Percentiles rank a stretch among this genome's conserved stretches.
phyloP scores from a whole-genome alignment of 176 grass and related monocot species.

The Bothriochloa decipiens region DNA sequence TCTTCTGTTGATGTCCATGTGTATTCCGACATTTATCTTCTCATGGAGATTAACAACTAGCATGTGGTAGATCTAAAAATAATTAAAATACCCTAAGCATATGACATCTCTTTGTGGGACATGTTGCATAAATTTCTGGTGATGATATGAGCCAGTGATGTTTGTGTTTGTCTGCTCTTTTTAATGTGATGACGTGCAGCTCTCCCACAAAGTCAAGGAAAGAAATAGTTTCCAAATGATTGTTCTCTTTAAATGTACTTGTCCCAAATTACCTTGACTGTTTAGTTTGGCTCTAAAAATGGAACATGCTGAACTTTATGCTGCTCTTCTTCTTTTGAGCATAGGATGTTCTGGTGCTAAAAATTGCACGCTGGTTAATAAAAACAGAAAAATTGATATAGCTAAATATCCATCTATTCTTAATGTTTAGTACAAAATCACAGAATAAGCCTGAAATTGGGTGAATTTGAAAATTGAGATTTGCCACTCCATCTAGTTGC shows the following conservation, averaged over 20 bases:
- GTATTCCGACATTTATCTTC: conserved; percentile 21
- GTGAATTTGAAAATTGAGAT: neutral
- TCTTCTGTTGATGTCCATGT: neutral
- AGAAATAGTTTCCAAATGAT: neutral
- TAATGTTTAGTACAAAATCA: conserved; percentile 12
- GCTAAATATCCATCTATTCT: conserved; percentile 15
- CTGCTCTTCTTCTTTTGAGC: neutral
- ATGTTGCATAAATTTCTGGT: conserved; percentile 1
- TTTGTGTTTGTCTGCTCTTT: neutral
- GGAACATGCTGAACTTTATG: neutral
- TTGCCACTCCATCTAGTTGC: neutral
- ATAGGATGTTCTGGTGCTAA: neutral
- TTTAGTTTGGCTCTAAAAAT: neutral
- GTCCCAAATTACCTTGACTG: neutral
- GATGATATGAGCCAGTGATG: neutral
- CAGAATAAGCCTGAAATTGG: neutral
- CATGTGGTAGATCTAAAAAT: neutral
- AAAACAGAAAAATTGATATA: neutral
- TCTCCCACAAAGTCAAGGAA: neutral
- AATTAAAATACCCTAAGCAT: neutral
- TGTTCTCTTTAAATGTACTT: neutral
- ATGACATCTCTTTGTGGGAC: neutral
- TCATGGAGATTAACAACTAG: conserved; percentile 1
- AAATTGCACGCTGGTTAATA: neutral
- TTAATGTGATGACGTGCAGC: neutral